Evolutionary conservation across 768 basidiomycete species (phyloP), one percentile per base, ranked within the genome.

Genomic region (Brasilioporus rufonigricans): DNA sequence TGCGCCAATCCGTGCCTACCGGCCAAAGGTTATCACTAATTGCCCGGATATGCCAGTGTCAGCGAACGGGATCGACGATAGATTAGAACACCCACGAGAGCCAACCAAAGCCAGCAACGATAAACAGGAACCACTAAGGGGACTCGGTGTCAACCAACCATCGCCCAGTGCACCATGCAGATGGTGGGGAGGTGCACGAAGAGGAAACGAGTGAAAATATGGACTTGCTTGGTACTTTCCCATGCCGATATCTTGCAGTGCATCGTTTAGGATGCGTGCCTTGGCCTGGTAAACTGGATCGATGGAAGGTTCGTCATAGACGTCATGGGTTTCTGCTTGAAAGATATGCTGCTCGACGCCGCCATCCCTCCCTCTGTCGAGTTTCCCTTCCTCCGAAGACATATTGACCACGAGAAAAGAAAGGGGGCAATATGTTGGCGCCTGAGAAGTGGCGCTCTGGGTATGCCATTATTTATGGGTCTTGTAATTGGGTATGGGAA

Each of bases 81-180:
- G 12, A 19, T 18, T 9, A 41, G 32, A 12, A 50, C 36, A 75
- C 85, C 68, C 66, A 87, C 86, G 85, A 81, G 55, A 88, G 78
- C 86, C 86, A 89, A 48, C 87, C 87, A 69, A 89, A 87, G 2
- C 86, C 87, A 18, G 85, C 78, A 27, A 87, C 84, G 48, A 81
- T 52, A 65, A 89, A 88, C 33, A 89, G 65, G 53, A 73, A 71
- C 74, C 82, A 86, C 85, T 87, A 55, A 19, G 18, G n/a, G n/a
- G n/a, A 24, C 2, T 39, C 1, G 7, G 32, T n/a, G 46, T 57
- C 19, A 52, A 49, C 49, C 23, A 44, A 19, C 21, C 27, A 31
- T 57, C 13, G 48, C 24, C 21, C 5, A 31, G 8, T 23, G 10
- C 36, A 45, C 13, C n/a, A 47, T n/a, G 11, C 18, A n/a, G 24